phyloP scores from a whole-genome alignment of 164 flowering plant genomes.

The Brasenia schreberi region DNA sequence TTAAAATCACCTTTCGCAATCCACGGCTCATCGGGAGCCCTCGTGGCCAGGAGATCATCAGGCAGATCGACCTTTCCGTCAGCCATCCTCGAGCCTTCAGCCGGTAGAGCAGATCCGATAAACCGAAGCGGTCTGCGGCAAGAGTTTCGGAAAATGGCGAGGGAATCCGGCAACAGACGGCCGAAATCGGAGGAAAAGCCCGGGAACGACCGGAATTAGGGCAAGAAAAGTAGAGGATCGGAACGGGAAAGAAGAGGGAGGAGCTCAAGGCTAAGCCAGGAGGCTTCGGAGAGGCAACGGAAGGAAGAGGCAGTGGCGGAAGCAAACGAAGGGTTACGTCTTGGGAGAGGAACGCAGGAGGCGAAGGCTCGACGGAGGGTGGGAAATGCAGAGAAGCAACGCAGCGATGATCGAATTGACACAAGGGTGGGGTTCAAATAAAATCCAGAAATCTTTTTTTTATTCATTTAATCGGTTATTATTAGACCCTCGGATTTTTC shows the following conservation, averaged over 20 bases:
- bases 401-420: not conserved
- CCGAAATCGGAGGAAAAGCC: not conserved
- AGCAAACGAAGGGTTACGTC: no score
- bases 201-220: not conserved
- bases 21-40: conserved; percentile 33
- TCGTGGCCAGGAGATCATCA: conserved; percentile 54
- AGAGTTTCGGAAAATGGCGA: not conserved
- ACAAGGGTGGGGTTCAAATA: not conserved
- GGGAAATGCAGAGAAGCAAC: not conserved
- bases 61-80: conserved; percentile 62
- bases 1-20: conserved; percentile 34
- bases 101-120: not conserved
- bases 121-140: not conserved
- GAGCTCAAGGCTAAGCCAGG: not conserved
- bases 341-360: no score
- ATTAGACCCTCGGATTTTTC: no score
- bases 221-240: not conserved
- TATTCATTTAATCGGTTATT: no score
- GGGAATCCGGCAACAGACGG: not conserved
- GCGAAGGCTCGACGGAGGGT: not conserved
- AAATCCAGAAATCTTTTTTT: no score
- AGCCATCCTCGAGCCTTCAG: conserved; percentile 25
- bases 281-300: not conserved
- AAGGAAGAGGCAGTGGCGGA: not conserved
- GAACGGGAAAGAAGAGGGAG: not conserved